Conservation (phyloP, 2,329 filamentous ascomycete species). For the Pseudonectria foliicola region DNA sequence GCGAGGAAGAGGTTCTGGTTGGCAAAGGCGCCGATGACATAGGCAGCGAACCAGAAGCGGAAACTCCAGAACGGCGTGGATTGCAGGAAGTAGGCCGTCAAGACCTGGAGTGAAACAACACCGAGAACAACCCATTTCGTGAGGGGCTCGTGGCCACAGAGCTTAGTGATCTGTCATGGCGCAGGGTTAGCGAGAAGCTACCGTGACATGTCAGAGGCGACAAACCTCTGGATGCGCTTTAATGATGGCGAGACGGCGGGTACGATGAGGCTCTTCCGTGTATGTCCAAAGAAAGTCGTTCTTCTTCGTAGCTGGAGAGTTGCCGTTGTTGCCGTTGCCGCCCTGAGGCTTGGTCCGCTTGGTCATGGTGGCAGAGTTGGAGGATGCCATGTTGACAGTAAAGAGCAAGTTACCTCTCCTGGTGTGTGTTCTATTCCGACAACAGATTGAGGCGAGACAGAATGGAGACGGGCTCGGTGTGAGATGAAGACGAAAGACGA, state of each 20-base stretch:
- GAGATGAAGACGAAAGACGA: too few species aligned
- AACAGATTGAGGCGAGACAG: too few species aligned
- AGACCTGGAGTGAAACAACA: constrained; percentile 76
- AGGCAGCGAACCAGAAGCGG: constrained; percentile 80
- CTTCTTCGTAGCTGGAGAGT: constrained; percentile 15
- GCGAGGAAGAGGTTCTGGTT: constrained; percentile 99
- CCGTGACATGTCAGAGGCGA: constrained; percentile 3
- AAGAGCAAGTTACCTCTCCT: too few species aligned
- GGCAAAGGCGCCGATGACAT: constrained; percentile 85
- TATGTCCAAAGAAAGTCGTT: constrained; percentile 93
- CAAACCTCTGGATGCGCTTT: constrained; percentile 92
- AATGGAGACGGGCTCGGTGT: too few species aligned
- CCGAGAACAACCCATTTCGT: constrained; percentile 87
- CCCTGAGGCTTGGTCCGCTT: constrained; percentile 23
- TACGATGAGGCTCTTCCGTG: constrained; percentile 93
- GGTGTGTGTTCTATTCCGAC: too few species aligned
- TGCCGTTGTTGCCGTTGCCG: constrained; percentile 9
- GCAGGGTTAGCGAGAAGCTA: constrained; percentile 5
- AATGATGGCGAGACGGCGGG: constrained; percentile 86
- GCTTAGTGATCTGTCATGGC: constrained; percentile 70
- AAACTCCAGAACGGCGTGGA: constrained; percentile 74
- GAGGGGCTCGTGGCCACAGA: constrained; percentile 90
- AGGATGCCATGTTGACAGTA: constrained; percentile 5
- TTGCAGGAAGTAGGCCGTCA: constrained; percentile 69
- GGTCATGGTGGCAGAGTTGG: constrained; percentile 28